A percentile compares a stretch with the other conserved stretches of the same genome.
Evolutionary conservation across 1,284 basidiomycete genomes (phyloP).

Genomic region (Uromyces viciae-fabae): DNA sequence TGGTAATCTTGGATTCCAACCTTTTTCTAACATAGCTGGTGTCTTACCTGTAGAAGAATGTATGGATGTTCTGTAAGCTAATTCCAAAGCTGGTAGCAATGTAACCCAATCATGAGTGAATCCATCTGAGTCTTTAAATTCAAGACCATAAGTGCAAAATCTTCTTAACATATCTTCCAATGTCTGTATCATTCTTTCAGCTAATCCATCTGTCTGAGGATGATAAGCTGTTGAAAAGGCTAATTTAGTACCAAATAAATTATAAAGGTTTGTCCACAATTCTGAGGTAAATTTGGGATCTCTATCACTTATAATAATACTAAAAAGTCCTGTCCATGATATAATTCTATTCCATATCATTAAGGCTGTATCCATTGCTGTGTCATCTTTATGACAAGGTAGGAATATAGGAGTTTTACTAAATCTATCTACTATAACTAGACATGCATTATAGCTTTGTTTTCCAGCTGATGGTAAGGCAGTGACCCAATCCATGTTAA

Average conservation of each 20-base stretch:
- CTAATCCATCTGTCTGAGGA: not conserved
- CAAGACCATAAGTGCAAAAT: not conserved
- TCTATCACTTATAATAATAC: too few species aligned
- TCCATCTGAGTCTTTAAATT: not conserved
- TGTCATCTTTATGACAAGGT: not conserved
- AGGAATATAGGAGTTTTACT: not conserved
- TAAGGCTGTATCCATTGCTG: not conserved
- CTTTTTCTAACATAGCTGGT: not conserved
- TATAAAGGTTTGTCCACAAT: not conserved
- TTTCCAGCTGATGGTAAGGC: not conserved
- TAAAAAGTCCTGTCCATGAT: not conserved
- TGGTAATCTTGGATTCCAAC: not conserved
- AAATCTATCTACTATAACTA: not conserved
- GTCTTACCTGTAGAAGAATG: not conserved
- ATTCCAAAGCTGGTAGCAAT: too few species aligned
- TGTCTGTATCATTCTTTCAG: not conserved
- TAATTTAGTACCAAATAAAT: not conserved
- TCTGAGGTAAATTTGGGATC: not conserved
- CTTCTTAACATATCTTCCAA: not conserved
- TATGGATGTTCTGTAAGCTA: not conserved
- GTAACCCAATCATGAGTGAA: not conserved
- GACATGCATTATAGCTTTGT: not conserved
- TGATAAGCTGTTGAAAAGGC: not conserved
- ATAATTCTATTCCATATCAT: not conserved
- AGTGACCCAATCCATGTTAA: not conserved